These are phyloP conservation scores for Breviolum minutum DNA, from an alignment of 73 alveolate genomes.

Conservation along the genomic window DNA sequence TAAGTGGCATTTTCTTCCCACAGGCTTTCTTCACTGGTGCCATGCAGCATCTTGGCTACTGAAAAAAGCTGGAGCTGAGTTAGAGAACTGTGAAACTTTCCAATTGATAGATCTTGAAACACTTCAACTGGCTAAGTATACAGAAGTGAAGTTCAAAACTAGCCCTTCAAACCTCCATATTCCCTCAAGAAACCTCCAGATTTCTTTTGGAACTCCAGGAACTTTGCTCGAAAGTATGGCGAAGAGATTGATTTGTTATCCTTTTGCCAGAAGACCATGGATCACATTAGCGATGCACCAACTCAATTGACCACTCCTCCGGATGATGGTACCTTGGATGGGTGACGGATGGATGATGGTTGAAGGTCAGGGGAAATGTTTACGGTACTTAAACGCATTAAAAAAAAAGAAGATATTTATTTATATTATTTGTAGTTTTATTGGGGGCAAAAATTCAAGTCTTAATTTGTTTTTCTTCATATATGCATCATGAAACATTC, in stretches of 20 bases:
- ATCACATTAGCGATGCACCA: conserved; percentile 43
- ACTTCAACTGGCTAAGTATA: no score
- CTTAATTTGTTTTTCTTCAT: no score
- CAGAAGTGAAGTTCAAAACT: no score
- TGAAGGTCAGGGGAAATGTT: neutral
- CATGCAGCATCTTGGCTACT: conserved; percentile 99
- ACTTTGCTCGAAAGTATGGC: conserved; percentile 59
- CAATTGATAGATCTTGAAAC: no score
- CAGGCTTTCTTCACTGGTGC: conserved; percentile 99
- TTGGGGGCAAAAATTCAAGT: no score
- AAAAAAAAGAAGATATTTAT: no score
- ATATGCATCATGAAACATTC: no score
- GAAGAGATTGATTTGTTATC: conserved; percentile 83
- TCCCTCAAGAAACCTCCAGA: neutral
- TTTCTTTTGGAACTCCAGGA: neutral
- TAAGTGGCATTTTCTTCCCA: conserved; percentile 95
- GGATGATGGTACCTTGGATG: conserved; percentile 34
- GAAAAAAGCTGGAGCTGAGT: no score
- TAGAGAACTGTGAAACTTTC: no score
- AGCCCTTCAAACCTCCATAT: no score
- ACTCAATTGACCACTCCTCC: conserved; percentile 68
- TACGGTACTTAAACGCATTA: no score
- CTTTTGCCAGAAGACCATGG: conserved; percentile 58
- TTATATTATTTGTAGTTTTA: no score
- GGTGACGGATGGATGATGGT: neutral